A percentile compares a stretch with the other conserved stretches of the same genome.
Evolutionary conservation across 1,284 basidiomycete genomes (phyloP).

Genomic region (Puccinia novopanici): DNA sequence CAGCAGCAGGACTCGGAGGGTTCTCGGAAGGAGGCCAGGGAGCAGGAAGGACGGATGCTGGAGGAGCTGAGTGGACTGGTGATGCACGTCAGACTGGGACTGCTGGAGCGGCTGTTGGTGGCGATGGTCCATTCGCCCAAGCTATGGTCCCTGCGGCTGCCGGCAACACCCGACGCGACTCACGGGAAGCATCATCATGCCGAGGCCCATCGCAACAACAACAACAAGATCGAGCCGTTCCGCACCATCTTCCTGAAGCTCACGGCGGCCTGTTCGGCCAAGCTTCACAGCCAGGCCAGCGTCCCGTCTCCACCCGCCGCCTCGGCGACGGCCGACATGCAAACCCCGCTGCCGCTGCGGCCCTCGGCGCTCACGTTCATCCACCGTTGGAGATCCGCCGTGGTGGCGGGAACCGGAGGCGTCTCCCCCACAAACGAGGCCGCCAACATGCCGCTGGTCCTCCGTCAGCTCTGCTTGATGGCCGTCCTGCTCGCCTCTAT

Average conservation of each 20-base stretch:
- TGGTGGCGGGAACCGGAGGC: too few species aligned
- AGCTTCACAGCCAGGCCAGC: slow-evolving; percentile 2
- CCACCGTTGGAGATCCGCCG: slow-evolving; percentile 12
- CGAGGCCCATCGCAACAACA: not conserved
- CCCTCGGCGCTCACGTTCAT: not conserved
- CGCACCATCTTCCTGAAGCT: slow-evolving; percentile 7
- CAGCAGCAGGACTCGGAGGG: too few species aligned
- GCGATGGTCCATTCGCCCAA: not conserved
- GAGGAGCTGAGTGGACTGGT: not conserved
- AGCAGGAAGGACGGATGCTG: slow-evolving; percentile 7
- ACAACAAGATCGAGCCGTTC: slow-evolving; percentile 15
- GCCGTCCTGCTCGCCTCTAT: not conserved
- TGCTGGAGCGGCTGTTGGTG: not conserved
- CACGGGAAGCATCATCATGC: not conserved
- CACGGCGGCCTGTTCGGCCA: slow-evolving; percentile 2
- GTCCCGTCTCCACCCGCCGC: not conserved
- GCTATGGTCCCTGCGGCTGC: not conserved
- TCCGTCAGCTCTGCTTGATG: slow-evolving; percentile 18
- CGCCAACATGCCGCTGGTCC: not conserved
- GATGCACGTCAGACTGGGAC: not conserved
- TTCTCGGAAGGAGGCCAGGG: too few species aligned
- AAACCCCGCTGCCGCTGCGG: not conserved
- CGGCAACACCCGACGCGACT: too few species aligned
- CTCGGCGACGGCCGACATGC: not conserved
- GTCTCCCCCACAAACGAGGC: not conserved